phyloP scores from a whole-genome alignment of 305 asterid species.

The Fraxinus floribunda region DNA sequence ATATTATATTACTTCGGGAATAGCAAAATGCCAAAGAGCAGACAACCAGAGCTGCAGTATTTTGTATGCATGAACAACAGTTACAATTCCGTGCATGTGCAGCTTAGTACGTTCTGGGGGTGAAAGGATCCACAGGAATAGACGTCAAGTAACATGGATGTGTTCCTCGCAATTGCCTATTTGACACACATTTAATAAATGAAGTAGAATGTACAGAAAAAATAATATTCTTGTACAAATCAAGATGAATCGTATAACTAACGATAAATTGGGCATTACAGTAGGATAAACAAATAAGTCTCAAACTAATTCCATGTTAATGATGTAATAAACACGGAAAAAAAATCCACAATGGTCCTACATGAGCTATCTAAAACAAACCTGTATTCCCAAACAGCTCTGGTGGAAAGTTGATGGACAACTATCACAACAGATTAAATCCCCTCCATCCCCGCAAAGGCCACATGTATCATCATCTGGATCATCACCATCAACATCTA shows the following conservation, averaged over 20 bases:
- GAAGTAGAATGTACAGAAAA: neutral
- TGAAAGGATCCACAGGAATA: neutral
- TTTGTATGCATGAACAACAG: conserved; percentile 8
- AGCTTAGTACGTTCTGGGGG: neutral
- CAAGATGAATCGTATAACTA: conserved; percentile 5
- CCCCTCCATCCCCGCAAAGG: conserved; percentile 97
- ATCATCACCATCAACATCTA: conserved; percentile 71
- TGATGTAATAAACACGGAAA: conserved; percentile 16
- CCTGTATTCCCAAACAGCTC: conserved; percentile 81
- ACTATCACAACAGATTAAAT: conserved; percentile 94
- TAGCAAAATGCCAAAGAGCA: neutral
- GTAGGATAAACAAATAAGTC: conserved; percentile 10
- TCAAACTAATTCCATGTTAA: conserved; percentile 6
- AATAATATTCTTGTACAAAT: neutral
- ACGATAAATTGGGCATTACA: neutral
- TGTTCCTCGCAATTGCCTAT: neutral
- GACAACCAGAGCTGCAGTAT: neutral
- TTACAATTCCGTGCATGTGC: neutral
- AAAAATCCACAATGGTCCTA: conserved; percentile 4
- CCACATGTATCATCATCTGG: conserved; percentile 76
- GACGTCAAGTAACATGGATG: neutral
- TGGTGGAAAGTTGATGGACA: conserved; percentile 96
- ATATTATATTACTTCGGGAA: neutral
- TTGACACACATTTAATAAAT: neutral
- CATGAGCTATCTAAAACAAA: conserved; percentile 35